Evolutionary conservation across 257 asterid genomes (phyloP), one percentile per base, ranked within the genome.

Genomic region (Henckelia pumila): DNA sequence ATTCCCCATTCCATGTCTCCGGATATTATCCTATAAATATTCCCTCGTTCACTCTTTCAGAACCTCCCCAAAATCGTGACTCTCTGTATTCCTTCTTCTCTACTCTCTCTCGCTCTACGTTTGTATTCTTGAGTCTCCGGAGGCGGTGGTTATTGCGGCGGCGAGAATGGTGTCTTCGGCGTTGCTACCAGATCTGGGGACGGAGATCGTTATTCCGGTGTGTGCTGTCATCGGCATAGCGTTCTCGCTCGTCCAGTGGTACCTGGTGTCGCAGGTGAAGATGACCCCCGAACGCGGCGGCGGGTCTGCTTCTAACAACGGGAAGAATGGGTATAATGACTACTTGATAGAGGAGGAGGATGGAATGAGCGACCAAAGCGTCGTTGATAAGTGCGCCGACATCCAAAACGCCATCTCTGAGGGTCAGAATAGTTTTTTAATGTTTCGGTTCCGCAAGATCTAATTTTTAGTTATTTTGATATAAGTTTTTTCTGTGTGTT

Each of bases 271-370:
- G 11, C 62, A 22, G 19, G 82, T 79, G 19, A 82, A 79, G 73
- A 59, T 82, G 72, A 20, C 87, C 7, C 20, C 73, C 69, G 81
- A 72, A 69, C 72, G 75, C 4, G 75, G 79, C 13, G 74, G 33
- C 8, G 78, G 67, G 56, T 16, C 82, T 56, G 61, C 80, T 11
- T 67, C 72, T 1, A 75, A 73, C 65, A 81, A 74, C 47, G 80
- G 77, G 25, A 88, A 82, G 69, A 87, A 91, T 74, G 96, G 85
- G 19, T 85, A 78, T 76, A 60, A 56, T 23, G 95, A 87, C n/a
- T 77, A 44, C 75, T 72, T 91, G 84, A 91, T 91, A 70, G 97
- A 91, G 73, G 97, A 91, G 70, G 97, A 91, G 82, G 97, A 91
- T 24, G 97, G 96, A 10, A 58, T 86, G 32, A 76, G 75, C 65